Base-by-base conservation (phyloP, 495 filamentous ascomycete species). In the Penicillium chermesinum region DNA sequence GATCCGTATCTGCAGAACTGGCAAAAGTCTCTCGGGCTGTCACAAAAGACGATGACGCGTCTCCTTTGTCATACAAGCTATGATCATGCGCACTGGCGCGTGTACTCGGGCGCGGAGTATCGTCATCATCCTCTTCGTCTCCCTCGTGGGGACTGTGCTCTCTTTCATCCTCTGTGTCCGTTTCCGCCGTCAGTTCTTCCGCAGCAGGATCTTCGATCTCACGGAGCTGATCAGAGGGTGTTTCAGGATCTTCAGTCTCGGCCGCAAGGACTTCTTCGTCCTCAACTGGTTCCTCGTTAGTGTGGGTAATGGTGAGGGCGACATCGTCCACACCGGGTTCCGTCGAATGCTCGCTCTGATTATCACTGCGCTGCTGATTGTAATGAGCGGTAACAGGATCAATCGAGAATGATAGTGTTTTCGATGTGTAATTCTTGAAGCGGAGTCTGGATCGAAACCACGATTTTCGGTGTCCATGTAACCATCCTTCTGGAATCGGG, bases 401-500 rank as follows among this genome's bases (percentile, higher is more conserved):
- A 0, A 74, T 74, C 2, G 72, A 71, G 59, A 84, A 84, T 1
- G 76, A 79, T 9, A 76, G 67, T 0, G 70, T 64, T 33, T 74
- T 68, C 6, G 78, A 79, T n/a, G 76, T 76, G 55, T 83, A 82
- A 40, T 83, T 77, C 34, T 55, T 72, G 36, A 79, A 65, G 35
- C 63, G 71, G 1, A 84, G 49, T 32, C 80, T 68, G 39, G 70
- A 66, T 50, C 63, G 72, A 58, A 83, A 85, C 82, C 82, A 85
- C 12, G 77, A 71, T 41, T 81, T 80, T 38, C 79, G 75, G 61
- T 85, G 79, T 44, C 73, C 77, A 43, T 83, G 82, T 40, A 85
- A 68, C 83, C 83, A 86, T 42, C 81, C 82, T 52, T 80, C 76
- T 3, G 83, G 83, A 30, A 86, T 81, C 16, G 83, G 83, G 7